Evolutionary conservation across 305 asterid genomes (phyloP), one percentile per base, ranked within the genome.

Genomic region (Petunia hybrid): DNA sequence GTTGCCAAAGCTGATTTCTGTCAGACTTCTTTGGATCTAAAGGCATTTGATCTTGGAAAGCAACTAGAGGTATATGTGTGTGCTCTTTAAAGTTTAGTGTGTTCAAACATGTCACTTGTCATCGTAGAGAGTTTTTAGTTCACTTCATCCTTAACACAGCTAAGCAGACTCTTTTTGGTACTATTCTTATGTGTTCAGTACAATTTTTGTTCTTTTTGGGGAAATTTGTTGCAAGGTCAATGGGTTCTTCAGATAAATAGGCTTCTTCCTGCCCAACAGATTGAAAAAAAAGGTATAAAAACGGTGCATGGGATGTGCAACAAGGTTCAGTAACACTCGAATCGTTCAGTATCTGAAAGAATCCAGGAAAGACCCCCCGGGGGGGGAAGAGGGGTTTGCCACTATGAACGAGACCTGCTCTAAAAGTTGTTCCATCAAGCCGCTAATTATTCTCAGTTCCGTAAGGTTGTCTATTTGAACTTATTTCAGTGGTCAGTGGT

Each of bases 221-320:
- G 53, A 57, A 57, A 35, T 57, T 14, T 57, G 35, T n/a, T n/a
- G 63, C 31, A 57, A 57, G 6, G 31, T 57, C 3, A n/a, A n/a
- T 5, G 9, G 36, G 63, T 57, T 57, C 36, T 57, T 8, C 48
- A 31, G 42, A 6, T 59, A 45, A 69, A 10, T 31, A 36, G 35
- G 35, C 62, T 31, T 48, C 10, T n/a, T 69, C 78, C 13, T 73
- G 12, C 39, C 78, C 78, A 48, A 51, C 63, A 42, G 56, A 59
- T 1, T 16, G 1, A 36, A 6, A 36, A 48, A 36, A 67, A 6
- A 5, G 77, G 45, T 35, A 22, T 22, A 35, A 73, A 13, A 51
- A 36, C 2, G 14, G 46, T 51, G 60, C 60, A 70, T 4, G 42
- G 31, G 31, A 46, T 46, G 77, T 36, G 31, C 38, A 6, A 59